These are phyloP conservation scores for Citropsis articulata DNA, from an alignment of 345 rosid species.

Conservation along the genomic window DNA sequence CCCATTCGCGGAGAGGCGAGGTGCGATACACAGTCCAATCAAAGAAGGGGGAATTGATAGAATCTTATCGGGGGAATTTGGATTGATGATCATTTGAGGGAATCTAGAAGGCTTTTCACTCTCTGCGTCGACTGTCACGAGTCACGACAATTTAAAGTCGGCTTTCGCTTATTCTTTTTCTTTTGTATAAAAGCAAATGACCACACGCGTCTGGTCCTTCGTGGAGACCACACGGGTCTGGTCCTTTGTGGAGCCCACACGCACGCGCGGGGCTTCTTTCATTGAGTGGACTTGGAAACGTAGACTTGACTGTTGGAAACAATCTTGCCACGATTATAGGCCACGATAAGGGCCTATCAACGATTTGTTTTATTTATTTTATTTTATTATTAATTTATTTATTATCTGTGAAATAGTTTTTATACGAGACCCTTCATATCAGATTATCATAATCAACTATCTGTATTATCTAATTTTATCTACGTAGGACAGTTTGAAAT, in stretches of 20 bases:
- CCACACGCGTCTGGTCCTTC: background rate
- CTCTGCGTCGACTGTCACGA: background rate
- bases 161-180: background rate
- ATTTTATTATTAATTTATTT: too few species aligned
- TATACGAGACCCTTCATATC: too few species aligned
- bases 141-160: conserved; percentile 1
- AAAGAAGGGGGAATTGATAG: background rate
- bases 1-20: background rate
- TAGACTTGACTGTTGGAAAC: background rate
- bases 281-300: background rate
- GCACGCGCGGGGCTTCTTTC: background rate
- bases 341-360: background rate
- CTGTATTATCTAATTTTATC: too few species aligned
- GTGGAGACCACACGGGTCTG: conserved; percentile 8
- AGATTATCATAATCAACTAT: too few species aligned
- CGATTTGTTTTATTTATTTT: too few species aligned
- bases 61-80: background rate
- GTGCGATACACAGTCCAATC: conserved; percentile 8
- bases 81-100: background rate
- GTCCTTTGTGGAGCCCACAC: conserved; percentile 7
- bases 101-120: background rate
- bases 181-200: background rate
- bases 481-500: too few species aligned
- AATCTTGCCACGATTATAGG: background rate
- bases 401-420: too few species aligned